Evolutionary conservation across 2,329 filamentous ascomycete genomes (phyloP).

Genomic region (Neonectria sp.): DNA sequence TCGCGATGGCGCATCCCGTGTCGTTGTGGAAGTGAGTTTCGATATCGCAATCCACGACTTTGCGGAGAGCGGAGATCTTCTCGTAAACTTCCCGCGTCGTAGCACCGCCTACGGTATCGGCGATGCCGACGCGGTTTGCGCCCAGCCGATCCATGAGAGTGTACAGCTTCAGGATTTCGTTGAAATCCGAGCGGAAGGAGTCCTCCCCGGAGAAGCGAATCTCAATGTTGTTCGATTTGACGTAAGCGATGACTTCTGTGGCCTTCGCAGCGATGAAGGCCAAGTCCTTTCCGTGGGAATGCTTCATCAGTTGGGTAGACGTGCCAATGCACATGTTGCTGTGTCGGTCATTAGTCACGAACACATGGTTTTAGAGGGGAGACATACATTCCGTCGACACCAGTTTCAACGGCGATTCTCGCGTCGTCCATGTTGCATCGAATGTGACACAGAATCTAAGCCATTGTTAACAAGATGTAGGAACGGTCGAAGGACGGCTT

Average conservation of each 20-base stretch:
- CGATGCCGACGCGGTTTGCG: constrained; percentile 84
- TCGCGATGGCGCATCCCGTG: constrained; percentile 91
- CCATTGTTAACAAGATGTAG: not conserved
- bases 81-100: constrained; percentile 91
- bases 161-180: constrained; percentile 85
- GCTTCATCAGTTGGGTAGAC: constrained; percentile 84
- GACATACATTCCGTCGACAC: constrained; percentile 63
- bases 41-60: constrained; percentile 75
- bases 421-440: constrained; percentile 64
- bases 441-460: constrained; percentile 41
- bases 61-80: constrained; percentile 8
- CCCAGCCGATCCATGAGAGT: constrained; percentile 86
- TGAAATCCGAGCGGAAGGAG: constrained; percentile 86
- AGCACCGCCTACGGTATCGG: constrained; percentile 75
- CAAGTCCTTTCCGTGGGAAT: constrained; percentile 93
- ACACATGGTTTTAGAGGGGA: no score
- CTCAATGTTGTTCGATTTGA: constrained; percentile 44
- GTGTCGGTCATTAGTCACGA: constrained; percentile 3
- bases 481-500: constrained; percentile 68
- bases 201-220: constrained; percentile 78
- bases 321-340: constrained; percentile 86
- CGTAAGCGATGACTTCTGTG: constrained; percentile 52
- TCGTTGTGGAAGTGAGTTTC: constrained; percentile 78
- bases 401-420: constrained; percentile 84
- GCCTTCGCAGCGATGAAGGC: constrained; percentile 81